Evolutionary conservation across 805 yeast genomes (phyloP).

Genomic region (Myxozyma monticola): DNA sequence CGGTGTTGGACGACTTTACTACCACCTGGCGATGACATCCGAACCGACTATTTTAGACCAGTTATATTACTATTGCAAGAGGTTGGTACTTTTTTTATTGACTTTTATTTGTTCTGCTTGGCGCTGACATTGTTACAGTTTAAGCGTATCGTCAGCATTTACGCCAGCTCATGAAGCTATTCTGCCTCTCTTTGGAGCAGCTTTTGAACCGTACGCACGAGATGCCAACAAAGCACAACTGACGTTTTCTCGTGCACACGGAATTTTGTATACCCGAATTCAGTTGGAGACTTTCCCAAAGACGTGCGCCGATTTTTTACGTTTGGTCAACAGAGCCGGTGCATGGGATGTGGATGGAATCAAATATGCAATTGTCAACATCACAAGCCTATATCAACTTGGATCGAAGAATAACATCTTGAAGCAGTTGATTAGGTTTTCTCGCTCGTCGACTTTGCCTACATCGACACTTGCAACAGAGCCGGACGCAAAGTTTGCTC

Average conservation of each 20-base stretch:
- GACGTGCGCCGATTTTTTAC: slow-evolving; percentile 3
- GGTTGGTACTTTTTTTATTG: neutral
- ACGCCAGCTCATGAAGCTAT: slow-evolving; percentile 14
- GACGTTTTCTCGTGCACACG: slow-evolving; percentile 16
- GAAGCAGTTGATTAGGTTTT: slow-evolving; percentile 2
- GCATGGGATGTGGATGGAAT: slow-evolving; percentile 26
- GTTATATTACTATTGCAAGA: slow-evolving; percentile 24
- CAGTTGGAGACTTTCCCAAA: slow-evolving; percentile 3
- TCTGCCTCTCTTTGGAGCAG: slow-evolving; percentile 9
- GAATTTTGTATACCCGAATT: slow-evolving; percentile 11
- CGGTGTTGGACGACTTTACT: slow-evolving; percentile 24
- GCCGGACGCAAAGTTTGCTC: neutral
- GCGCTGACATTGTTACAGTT: slow-evolving; percentile 3
- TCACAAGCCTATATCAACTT: slow-evolving; percentile 20
- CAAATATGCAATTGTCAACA: slow-evolving; percentile 23
- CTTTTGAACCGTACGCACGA: slow-evolving; percentile 1
- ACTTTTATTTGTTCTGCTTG: neutral
- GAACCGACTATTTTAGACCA: slow-evolving; percentile 19
- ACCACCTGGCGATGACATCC: slow-evolving; percentile 18
- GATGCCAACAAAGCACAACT: slow-evolving; percentile 14
- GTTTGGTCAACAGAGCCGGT: slow-evolving; percentile 17
- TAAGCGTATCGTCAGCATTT: slow-evolving; percentile 8
- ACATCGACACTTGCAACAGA: neutral
- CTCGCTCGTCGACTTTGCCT: neutral
- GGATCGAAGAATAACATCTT: slow-evolving; percentile 10